Conservation (phyloP, 495 filamentous ascomycete species). For the Physcia stellaris region DNA sequence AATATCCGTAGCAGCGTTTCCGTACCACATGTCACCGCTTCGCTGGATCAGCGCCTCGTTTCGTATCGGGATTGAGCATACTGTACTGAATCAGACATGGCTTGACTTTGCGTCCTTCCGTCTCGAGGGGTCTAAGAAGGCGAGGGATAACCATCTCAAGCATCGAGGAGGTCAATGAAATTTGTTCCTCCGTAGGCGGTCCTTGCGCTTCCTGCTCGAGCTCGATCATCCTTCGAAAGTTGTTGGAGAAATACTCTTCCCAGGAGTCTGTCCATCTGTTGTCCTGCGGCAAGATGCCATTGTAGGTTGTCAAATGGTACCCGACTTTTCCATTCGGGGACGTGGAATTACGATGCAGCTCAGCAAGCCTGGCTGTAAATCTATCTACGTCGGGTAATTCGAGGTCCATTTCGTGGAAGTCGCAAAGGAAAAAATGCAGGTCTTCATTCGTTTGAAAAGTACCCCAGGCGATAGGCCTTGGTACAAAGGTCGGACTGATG, state of each 20-base stretch:
- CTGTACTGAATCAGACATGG: conserved; percentile 33
- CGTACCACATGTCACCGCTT: conserved; percentile 35
- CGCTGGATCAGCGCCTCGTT: no score
- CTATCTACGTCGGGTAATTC: conserved; percentile 20
- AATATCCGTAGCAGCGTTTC: conserved; percentile 25
- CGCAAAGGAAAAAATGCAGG: conserved; percentile 17
- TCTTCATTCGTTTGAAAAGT: conserved; percentile 13
- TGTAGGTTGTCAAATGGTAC: conserved; percentile 26
- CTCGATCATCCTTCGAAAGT: conserved; percentile 10
- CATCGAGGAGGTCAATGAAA: conserved; percentile 10
- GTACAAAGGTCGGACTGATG: conserved; percentile 8
- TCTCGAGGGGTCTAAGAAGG: conserved; percentile 17
- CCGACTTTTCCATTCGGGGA: conserved; percentile 32
- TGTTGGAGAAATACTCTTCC: conserved; percentile 24
- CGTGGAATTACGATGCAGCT: conserved; percentile 20
- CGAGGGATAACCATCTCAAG: conserved; percentile 17
- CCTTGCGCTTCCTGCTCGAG: conserved; percentile 14
- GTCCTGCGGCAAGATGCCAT: conserved; percentile 20
- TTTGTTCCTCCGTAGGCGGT: conserved; percentile 13
- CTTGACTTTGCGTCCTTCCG: conserved; percentile 17
- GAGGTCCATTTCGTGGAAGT: conserved; percentile 14
- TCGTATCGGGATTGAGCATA: no score
- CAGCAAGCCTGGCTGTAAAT: conserved; percentile 23
- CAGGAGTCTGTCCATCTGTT: conserved; percentile 24
- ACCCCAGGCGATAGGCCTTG: conserved; percentile 14